Evolutionary conservation across 148 eudicot species (phyloP).

Genomic region (Mesembryanthemum crystallinum): DNA sequence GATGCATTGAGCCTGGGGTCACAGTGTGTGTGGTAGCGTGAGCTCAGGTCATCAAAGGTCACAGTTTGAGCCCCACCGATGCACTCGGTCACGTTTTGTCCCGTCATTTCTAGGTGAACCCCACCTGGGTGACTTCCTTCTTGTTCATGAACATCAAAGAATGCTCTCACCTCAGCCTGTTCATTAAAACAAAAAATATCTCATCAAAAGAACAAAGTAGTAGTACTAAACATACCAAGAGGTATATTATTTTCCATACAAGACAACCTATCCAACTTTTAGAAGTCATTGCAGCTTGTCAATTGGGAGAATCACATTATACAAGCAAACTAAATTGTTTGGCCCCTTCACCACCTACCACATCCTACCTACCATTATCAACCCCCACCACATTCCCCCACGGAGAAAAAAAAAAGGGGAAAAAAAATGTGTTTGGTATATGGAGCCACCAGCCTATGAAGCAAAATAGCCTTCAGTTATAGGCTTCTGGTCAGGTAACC

Average conservation of each 20-base stretch:
- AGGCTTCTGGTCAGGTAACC: not conserved
- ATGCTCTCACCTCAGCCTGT: conserved; percentile 67
- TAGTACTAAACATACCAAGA: not conserved
- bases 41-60: conserved; percentile 54
- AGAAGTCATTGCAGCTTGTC: not conserved
- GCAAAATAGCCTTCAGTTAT: not conserved
- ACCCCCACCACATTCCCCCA: not conserved
- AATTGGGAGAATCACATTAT: not conserved
- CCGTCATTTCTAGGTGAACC: conserved; percentile 65
- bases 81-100: conserved; percentile 52
- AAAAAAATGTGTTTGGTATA: too few species aligned
- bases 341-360: conserved; percentile 26
- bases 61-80: conserved; percentile 56
- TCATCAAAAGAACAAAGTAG: too few species aligned
- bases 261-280: not conserved
- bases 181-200: not conserved
- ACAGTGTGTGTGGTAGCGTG: conserved; percentile 56
- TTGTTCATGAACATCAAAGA: conserved; percentile 69
- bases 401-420: too few species aligned
- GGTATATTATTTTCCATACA: not conserved
- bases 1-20: conserved; percentile 67
- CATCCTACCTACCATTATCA: conserved; percentile 27
- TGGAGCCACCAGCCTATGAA: too few species aligned
- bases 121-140: conserved; percentile 73
- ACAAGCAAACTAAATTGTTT: conserved; percentile 3